Evolutionary conservation across 768 basidiomycete species (phyloP), one percentile per base, ranked within the genome.

Genomic region (Crassisporium funariophilum): DNA sequence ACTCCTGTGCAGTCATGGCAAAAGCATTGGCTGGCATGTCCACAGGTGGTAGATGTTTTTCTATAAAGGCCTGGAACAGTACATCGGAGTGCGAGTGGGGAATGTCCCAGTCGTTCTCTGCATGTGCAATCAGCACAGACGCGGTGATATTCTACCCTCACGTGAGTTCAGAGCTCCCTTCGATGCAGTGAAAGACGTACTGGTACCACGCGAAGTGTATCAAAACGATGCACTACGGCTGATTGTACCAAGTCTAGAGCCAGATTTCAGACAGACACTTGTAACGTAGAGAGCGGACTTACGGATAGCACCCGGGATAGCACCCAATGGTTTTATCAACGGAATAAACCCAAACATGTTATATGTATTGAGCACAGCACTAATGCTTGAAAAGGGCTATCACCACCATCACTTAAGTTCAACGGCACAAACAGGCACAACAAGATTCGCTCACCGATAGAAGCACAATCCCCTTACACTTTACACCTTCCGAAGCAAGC

Each of bases 51-150:
- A 91, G 73, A 44, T 78, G 68, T 1, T 81, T 81, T 16, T 83
- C 81, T 22, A 92, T 63, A 53, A 92, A 82, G 0, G 80, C 72
- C 33, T 88, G 73, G 63, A 94, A 92, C 17, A 95, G 77, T 0
- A 74, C 70, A 20, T 78, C 74, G 0, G 91, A 89, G 61, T 95
- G 91, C 0, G 78, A 72, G 59, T 80, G 68, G 0, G 88, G 86
- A 41, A 95, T 91, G 17, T 91, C 86, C 64, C 73, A 77, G 67
- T 95, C 93, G 60, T 93, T 74, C 59, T 78, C 70, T 42, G 91
- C 83, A 59, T 95, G 93, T 0, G 77, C 82, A 54, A 95, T 80
- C 24, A 94, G 67, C 2, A 91, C 76, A 5, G 87, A 77, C 0
- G 75, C 76, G 41, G 82, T 81, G 53, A 92, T 80, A 47, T 75